These are phyloP conservation scores for Triadica sebifera DNA, from an alignment of 345 rosid species.

Conservation along the genomic window DNA sequence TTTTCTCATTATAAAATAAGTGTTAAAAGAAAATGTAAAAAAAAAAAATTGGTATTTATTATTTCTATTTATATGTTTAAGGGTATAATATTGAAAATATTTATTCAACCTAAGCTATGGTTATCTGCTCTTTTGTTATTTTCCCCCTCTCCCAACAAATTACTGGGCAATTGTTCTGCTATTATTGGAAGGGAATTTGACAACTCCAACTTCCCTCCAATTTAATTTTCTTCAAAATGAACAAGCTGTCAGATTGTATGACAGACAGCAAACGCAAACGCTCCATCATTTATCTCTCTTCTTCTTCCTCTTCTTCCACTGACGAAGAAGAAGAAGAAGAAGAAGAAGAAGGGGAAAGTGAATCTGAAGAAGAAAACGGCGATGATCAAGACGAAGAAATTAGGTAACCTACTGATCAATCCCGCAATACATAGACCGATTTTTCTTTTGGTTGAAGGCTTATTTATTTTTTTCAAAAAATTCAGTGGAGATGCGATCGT, in stretches of 20 bases:
- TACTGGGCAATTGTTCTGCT: too few species aligned
- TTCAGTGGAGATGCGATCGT: constrained; percentile 25
- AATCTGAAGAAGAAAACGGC: not conserved
- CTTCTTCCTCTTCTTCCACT: constrained; percentile 4
- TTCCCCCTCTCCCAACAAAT: too few species aligned
- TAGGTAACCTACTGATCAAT: constrained; percentile 12
- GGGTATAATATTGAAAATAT: too few species aligned
- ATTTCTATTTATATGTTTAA: too few species aligned
- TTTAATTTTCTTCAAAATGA: too few species aligned
- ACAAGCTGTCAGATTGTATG: constrained; percentile 5
- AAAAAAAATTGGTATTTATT: too few species aligned
- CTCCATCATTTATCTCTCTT: constrained; percentile 18
- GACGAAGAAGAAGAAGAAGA: constrained; percentile 6
- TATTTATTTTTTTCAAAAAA: not conserved
- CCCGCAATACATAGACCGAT: not conserved
- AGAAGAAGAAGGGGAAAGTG: constrained; percentile 20
- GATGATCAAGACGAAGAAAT: constrained; percentile 18
- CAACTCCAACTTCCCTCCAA: too few species aligned
- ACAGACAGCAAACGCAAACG: constrained; percentile 17
- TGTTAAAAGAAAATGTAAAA: too few species aligned
- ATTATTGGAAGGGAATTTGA: too few species aligned
- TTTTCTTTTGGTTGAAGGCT: not conserved
- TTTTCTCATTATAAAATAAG: too few species aligned
- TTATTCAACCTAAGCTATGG: too few species aligned
- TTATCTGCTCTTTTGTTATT: too few species aligned